Percentiles rank a stretch among this genome's conserved stretches.
Evolutionary conservation across 805 yeast genomes (phyloP).

Genomic region (Starmerella riodocensis): DNA sequence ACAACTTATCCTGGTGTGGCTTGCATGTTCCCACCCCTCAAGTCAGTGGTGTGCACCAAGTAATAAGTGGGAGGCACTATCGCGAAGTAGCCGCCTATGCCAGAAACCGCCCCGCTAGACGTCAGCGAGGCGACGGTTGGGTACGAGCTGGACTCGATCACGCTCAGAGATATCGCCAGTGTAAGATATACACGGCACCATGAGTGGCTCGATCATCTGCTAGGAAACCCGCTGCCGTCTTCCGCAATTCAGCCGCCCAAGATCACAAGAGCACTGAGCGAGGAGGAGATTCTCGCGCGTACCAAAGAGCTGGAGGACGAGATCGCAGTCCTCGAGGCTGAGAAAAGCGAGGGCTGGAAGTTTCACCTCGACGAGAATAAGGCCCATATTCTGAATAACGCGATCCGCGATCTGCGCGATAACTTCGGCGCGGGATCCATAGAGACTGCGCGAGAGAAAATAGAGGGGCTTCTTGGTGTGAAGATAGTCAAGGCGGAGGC

Average conservation of each 20-base stretch:
- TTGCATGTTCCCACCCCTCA: too few species aligned
- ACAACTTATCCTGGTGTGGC: too few species aligned
- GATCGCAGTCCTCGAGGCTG: slow-evolving; percentile 21
- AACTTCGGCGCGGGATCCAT: slow-evolving; percentile 22
- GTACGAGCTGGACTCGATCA: slow-evolving; percentile 31
- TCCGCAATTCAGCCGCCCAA: slow-evolving; percentile 20
- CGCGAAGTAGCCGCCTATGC: too few species aligned
- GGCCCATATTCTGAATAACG: slow-evolving; percentile 19
- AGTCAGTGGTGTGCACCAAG: too few species aligned
- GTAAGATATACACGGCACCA: slow-evolving; percentile 33
- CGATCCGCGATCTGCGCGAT: slow-evolving; percentile 23
- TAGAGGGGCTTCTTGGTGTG: slow-evolving; percentile 16
- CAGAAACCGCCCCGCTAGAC: slow-evolving; percentile 19
- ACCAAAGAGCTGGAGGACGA: slow-evolving; percentile 20
- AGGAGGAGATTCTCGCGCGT: slow-evolving; percentile 15
- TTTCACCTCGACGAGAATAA: slow-evolving; percentile 14
- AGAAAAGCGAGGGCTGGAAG: slow-evolving; percentile 17
- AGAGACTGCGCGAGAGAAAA: slow-evolving; percentile 11
- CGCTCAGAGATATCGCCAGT: slow-evolving; percentile 33
- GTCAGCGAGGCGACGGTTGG: slow-evolving; percentile 25
- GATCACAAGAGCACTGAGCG: slow-evolving; percentile 6
- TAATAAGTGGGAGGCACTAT: too few species aligned
- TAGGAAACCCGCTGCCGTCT: slow-evolving; percentile 29
- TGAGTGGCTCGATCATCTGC: slow-evolving; percentile 33
- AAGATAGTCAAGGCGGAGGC: slow-evolving; percentile 12